Base-by-base conservation (phyloP, 2,329 filamentous ascomycete genomes). In the Hymenoscyphus infarciens region DNA sequence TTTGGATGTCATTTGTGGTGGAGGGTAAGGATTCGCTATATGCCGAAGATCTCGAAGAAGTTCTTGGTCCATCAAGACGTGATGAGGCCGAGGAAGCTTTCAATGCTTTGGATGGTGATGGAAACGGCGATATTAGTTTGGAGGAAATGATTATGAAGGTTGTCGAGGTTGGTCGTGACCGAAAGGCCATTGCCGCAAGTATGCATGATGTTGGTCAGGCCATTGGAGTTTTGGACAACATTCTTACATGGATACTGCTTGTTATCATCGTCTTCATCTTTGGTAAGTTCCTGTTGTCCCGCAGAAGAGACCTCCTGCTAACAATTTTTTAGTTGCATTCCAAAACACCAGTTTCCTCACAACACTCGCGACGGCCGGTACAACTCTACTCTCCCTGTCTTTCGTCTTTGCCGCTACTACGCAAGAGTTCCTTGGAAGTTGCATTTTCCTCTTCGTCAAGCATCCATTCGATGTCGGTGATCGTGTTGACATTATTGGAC, bases 161-260 rank as follows among this genome's bases (percentile, higher is more conserved):
- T 22, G 86, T 90, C 22, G 91, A 96, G 64, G 88, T 95, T 66
- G 90, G 91, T 60, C 88, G 90, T 66, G 91, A 94, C 74, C 86
- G 94, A 73, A 96, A 97, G 78, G 87, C 93, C 2, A 93, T 98
- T 69, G 85, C 87, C 45, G 91, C 90, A 75, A 96, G 92, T 77
- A 96, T 98, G 92, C 92, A 96, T 78, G 95, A 99, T 76, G 95
- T 99, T 68, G 91, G 95, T 70, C 92, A 97, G 76, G 95, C 95
- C 39, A 91, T 98, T 74, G 86, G 88, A 68, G 94, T 96, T 10
- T 87, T 99, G 49, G 94, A 99, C 77, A 88, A 89, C 67, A 85
- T 99, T 59, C 82, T 98, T 22, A 83, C 91, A 65, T 88, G 90
- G 61, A 85, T 97, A 52, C 91, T 96, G 42, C 81, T 92, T 59